phyloP scores from a whole-genome alignment of 306 rosid species.

The Prunus salicina region DNA sequence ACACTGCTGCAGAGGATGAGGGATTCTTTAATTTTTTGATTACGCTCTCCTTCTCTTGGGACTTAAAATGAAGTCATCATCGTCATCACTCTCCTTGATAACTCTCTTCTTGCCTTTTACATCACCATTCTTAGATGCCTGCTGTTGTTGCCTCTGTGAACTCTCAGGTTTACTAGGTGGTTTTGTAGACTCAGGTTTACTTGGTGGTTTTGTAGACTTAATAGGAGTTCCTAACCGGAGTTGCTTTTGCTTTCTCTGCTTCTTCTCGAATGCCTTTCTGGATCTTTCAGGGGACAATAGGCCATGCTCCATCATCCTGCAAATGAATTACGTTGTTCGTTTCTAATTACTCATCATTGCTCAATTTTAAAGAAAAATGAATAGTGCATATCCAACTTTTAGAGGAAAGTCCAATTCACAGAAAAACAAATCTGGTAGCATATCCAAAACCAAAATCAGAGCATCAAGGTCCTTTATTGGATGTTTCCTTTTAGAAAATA shows the following conservation, averaged over 20 bases:
- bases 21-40: slow-evolving; percentile 9
- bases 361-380: background rate
- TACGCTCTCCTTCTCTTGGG: slow-evolving; percentile 70
- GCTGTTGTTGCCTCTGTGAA: slow-evolving; percentile 66
- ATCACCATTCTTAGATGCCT: slow-evolving; percentile 64
- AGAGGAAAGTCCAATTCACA: slow-evolving; percentile 1
- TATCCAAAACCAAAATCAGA: background rate
- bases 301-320: slow-evolving; percentile 99
- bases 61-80: slow-evolving; percentile 62
- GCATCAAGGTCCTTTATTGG: background rate
- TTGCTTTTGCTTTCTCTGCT: slow-evolving; percentile 85
- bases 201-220: slow-evolving; percentile 35
- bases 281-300: slow-evolving; percentile 73
- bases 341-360: too few species aligned
- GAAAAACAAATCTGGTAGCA: background rate
- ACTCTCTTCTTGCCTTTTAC: slow-evolving; percentile 68
- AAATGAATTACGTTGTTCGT: background rate
- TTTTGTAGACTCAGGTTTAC: slow-evolving; percentile 38
- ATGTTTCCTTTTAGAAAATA: background rate
- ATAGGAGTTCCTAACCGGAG: slow-evolving; percentile 69
- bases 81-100: slow-evolving; percentile 46
- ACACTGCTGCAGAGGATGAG: slow-evolving; percentile 10
- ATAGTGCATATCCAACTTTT: slow-evolving; percentile 1
- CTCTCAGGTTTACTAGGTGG: slow-evolving; percentile 49
- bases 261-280: slow-evolving; percentile 76